Evolutionary conservation across 2,329 filamentous ascomycete genomes (phyloP), one percentile per base, ranked within the genome.

Genomic region (Fusarium sp.): DNA sequence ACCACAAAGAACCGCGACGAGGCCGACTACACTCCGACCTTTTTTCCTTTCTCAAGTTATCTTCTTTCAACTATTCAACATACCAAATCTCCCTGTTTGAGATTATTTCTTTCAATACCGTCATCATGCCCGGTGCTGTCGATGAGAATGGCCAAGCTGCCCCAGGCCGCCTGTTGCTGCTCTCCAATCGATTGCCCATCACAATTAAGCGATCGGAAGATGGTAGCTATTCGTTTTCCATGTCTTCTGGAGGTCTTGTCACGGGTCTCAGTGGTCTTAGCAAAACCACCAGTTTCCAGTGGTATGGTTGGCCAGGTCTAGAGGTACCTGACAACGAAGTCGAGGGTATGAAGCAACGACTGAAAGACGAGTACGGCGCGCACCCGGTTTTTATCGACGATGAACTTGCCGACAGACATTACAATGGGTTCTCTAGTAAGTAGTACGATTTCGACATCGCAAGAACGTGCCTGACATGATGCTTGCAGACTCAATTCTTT

Each of bases 231-330:
- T 90, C 92, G 80, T 98, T 97, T 83, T 94, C 93, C 81, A 98
- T 98, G 94, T 98, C 96, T 52, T 98, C 96, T 5, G 96, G 96
- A 66, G 96, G 96, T 45, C 90, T 99, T 45, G 96, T 98, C 79
- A 98, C 94, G 57, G 96, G 96, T 26, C 87, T 99, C 70, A 97
- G 94, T 76, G 96, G 96, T 33, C 86, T 98, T 66, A 92, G 94
- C 78, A 98, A 98, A 84, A 93, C 94, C 38, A 98, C 94, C 33
- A 96, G 92, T 76, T 98, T 98, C 84, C 94, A 96, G 83, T 99
- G 96, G 96, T 98, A 98, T 84, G 96, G 96, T 76, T 98, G 96
- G 96, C 95, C 96, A 2, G 96, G 96, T 42, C 85, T 98, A 55
- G 94, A 98, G 83, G 91, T 98, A 9, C 96, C 96, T 44, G 94